phyloP scores from a whole-genome alignment of 2,329 filamentous ascomycete species.

The Trichophyton mentagrophytes region DNA sequence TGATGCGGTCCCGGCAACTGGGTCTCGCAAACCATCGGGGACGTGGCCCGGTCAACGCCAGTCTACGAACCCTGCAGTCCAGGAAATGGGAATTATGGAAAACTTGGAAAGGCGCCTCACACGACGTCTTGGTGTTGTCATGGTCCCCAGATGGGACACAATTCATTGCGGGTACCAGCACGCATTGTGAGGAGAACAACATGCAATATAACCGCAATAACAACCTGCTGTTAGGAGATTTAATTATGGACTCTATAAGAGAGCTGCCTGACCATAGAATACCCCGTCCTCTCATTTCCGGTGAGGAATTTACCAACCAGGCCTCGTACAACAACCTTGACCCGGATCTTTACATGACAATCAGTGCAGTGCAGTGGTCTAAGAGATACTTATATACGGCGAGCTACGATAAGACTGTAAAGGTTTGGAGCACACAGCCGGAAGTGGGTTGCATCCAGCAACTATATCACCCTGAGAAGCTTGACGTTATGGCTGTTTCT shows the following conservation, averaged over 20 bases:
- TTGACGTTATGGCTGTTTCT: slow-evolving; percentile 41
- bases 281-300: slow-evolving; percentile 24
- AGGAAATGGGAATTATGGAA: slow-evolving; percentile 29
- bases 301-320: slow-evolving; percentile 33
- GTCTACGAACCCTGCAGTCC: slow-evolving; percentile 18
- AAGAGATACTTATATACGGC: slow-evolving; percentile 39
- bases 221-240: slow-evolving; percentile 44
- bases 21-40: slow-evolving; percentile 12
- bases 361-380: slow-evolving; percentile 43
- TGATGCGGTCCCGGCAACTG: slow-evolving; percentile 23
- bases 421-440: slow-evolving; percentile 39
- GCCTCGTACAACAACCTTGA: slow-evolving; percentile 35
- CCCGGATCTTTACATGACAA: slow-evolving; percentile 42
- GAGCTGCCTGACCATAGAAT: slow-evolving; percentile 44
- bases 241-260: slow-evolving; percentile 29
- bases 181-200: slow-evolving; percentile 42
- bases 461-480: slow-evolving; percentile 35
- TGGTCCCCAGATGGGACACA: slow-evolving; percentile 43
- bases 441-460: slow-evolving; percentile 22
- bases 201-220: slow-evolving; percentile 49
- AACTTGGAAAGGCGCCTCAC: slow-evolving; percentile 45
- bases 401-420: slow-evolving; percentile 44
- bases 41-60: slow-evolving; percentile 14
- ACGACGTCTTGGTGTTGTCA: slow-evolving; percentile 43
- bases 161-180: slow-evolving; percentile 47